These are phyloP conservation scores for Berkeleyomyces basicola DNA, from an alignment of 2,329 filamentous ascomycete species.

Conservation along the genomic window DNA sequence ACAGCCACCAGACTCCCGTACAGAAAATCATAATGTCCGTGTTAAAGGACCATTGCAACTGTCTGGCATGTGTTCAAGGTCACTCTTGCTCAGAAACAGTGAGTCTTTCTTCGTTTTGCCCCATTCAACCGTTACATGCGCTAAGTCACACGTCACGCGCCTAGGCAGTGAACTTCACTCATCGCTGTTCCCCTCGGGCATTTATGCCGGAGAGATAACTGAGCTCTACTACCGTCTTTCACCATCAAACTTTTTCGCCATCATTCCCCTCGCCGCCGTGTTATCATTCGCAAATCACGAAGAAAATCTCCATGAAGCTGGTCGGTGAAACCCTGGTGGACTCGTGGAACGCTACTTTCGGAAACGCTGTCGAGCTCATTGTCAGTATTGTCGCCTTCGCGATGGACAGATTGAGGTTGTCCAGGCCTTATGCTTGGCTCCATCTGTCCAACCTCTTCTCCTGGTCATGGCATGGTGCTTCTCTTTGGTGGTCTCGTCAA, in stretches of 20 bases:
- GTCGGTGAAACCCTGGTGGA: constrained; percentile 57
- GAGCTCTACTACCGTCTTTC: constrained; percentile 52
- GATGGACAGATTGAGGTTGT: constrained; percentile 85
- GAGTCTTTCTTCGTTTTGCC: constrained; percentile 20
- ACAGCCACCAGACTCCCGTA: constrained; percentile 33
- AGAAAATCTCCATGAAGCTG: constrained; percentile 53
- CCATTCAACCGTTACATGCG: background rate
- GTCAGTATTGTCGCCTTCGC: constrained; percentile 82
- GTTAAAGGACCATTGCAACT: constrained; percentile 9
- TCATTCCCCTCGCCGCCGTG: constrained; percentile 57
- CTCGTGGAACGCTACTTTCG: constrained; percentile 62
- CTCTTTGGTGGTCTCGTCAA: constrained; percentile 55
- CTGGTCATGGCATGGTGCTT: constrained; percentile 77
- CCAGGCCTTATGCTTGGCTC: constrained; percentile 94
- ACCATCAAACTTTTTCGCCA: constrained; percentile 66
- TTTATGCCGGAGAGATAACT: constrained; percentile 46
- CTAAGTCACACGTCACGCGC: background rate
- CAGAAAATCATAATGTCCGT: constrained; percentile 26
- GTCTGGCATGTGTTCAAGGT: constrained; percentile 40
- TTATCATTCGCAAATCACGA: constrained; percentile 66
- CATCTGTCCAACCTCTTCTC: constrained; percentile 88
- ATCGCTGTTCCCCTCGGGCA: constrained; percentile 59
- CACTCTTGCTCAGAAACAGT: constrained; percentile 43
- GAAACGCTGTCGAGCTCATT: constrained; percentile 66
- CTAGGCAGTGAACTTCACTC: constrained; percentile 51